Percentiles rank a stretch among this genome's conserved stretches.
These are phyloP conservation scores for Fusarium newnesense DNA, from an alignment of 2,329 filamentous ascomycete species.

Conservation along the genomic window DNA sequence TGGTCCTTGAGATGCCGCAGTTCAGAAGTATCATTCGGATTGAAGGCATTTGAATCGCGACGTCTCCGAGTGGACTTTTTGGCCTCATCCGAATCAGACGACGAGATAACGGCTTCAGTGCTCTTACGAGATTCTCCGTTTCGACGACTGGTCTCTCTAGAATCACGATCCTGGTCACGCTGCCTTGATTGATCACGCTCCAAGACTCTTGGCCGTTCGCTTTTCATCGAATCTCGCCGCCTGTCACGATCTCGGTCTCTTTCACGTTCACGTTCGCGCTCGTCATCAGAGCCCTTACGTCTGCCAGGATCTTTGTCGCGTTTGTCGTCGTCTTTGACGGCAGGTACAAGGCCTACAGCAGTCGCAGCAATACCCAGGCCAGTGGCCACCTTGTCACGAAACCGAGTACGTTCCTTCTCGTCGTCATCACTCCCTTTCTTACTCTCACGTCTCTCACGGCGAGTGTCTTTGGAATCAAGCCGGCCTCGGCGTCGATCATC, in stretches of 20 bases:
- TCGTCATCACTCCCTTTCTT: constrained; percentile 49
- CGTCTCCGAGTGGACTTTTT: constrained; percentile 52
- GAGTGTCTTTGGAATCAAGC: constrained; percentile 41
- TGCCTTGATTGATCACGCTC: constrained; percentile 37
- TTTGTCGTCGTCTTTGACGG: constrained; percentile 53
- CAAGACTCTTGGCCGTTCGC: constrained; percentile 27
- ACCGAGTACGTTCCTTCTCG: constrained; percentile 54
- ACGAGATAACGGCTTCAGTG: constrained; percentile 48
- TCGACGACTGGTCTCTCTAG: constrained; percentile 48
- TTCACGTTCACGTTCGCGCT: constrained; percentile 41
- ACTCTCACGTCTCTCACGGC: constrained; percentile 46
- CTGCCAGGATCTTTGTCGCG: constrained; percentile 47
- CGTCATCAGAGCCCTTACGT: constrained; percentile 49
- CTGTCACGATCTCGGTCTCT: constrained; percentile 29
- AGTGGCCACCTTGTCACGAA: constrained; percentile 60
- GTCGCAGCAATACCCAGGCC: constrained; percentile 62
- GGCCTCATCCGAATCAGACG: constrained; percentile 56
- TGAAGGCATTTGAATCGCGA: constrained; percentile 56
- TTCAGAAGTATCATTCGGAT: constrained; percentile 63
- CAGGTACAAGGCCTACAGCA: constrained; percentile 56
- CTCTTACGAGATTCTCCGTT: constrained; percentile 53
- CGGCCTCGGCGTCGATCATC: constrained; percentile 45
- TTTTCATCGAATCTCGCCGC: constrained; percentile 33
- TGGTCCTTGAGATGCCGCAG: constrained; percentile 62
- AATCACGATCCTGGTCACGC: constrained; percentile 37